phyloP scores from a whole-genome alignment of 805 yeast species.

The Teunomyces panamensis region DNA sequence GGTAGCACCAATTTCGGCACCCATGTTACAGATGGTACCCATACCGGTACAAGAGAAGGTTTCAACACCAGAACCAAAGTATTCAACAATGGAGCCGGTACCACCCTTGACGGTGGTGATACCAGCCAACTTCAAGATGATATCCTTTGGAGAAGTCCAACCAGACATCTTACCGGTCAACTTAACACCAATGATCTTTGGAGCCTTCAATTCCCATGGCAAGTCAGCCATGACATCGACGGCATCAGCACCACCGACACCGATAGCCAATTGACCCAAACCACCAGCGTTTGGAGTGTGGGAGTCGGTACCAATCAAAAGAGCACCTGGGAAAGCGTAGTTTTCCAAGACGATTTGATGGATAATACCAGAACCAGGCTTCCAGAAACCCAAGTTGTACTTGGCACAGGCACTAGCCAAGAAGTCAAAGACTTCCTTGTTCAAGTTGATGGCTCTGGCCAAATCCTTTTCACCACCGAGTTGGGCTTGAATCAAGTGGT shows the following conservation, averaged over 20 bases:
- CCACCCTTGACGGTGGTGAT: conserved; percentile 94
- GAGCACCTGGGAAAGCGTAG: conserved; percentile 96
- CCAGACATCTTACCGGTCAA: conserved; percentile 86
- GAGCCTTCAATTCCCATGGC: conserved; percentile 99
- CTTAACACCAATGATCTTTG: conserved; percentile 90
- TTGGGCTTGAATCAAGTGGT: conserved; percentile 95
- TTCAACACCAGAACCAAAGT: conserved; percentile 92
- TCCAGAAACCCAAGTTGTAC: conserved; percentile 98
- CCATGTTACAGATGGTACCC: conserved; percentile 99
- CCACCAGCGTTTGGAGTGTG: conserved; percentile 99
- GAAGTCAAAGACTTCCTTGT: conserved; percentile 94
- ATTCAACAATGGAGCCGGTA: conserved; percentile 94
- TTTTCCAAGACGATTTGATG: conserved; percentile 96
- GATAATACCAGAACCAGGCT: conserved; percentile 97
- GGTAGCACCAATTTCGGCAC: conserved; percentile 99
- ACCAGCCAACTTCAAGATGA: conserved; percentile 91
- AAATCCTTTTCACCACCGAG: conserved; percentile 85
- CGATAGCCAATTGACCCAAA: conserved; percentile 94
- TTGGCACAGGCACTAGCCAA: conserved; percentile 86
- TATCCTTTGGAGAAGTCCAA: conserved; percentile 97
- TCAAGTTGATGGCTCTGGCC: conserved; percentile 79
- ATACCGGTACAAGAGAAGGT: conserved; percentile 94
- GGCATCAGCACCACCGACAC: conserved; percentile 99
- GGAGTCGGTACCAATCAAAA: conserved; percentile 95
- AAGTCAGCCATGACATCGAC: conserved; percentile 96